phyloP scores from a whole-genome alignment of 768 basidiomycete genomes.

The Lactarius vividus region DNA sequence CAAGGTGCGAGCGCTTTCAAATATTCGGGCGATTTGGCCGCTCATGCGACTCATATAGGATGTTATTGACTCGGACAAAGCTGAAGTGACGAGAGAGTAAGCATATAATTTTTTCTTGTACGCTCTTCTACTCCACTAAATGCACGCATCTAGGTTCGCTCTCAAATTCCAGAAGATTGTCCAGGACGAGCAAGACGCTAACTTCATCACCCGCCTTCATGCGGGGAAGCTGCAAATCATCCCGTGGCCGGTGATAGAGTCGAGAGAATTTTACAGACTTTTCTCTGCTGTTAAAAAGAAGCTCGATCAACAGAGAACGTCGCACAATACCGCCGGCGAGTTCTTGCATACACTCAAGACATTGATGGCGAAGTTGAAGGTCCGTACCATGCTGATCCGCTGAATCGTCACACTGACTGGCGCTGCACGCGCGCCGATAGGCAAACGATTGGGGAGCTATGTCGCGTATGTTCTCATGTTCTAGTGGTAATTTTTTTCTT shows the following conservation, averaged over 20 bases:
- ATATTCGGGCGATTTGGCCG: too few species aligned
- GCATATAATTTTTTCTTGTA: constrained; percentile 25
- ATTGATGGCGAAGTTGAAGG: constrained; percentile 67
- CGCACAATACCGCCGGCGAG: constrained; percentile 51
- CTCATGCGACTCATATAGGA: constrained; percentile 40
- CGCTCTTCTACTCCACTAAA: not conserved
- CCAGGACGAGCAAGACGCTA: constrained; percentile 56
- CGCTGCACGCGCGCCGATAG: constrained; percentile 32
- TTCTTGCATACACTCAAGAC: constrained; percentile 60
- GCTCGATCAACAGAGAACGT: constrained; percentile 49
- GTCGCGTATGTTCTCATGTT: constrained; percentile 44
- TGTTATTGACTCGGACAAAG: constrained; percentile 60
- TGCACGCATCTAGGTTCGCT: constrained; percentile 41
- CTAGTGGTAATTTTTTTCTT: not conserved
- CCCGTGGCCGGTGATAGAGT: constrained; percentile 68
- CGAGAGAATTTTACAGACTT: constrained; percentile 54
- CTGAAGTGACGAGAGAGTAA: constrained; percentile 57
- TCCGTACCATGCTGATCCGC: constrained; percentile 23
- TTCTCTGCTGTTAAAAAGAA: constrained; percentile 47
- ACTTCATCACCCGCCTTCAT: constrained; percentile 62
- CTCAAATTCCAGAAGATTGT: constrained; percentile 63
- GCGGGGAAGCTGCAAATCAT: constrained; percentile 54
- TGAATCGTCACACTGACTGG: not conserved
- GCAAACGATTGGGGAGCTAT: constrained; percentile 65
- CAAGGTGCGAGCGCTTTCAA: constrained; percentile 41